These are phyloP conservation scores for Lolium multiflorum DNA, from an alignment of 176 grass and related monocot species.

Conservation along the genomic window DNA sequence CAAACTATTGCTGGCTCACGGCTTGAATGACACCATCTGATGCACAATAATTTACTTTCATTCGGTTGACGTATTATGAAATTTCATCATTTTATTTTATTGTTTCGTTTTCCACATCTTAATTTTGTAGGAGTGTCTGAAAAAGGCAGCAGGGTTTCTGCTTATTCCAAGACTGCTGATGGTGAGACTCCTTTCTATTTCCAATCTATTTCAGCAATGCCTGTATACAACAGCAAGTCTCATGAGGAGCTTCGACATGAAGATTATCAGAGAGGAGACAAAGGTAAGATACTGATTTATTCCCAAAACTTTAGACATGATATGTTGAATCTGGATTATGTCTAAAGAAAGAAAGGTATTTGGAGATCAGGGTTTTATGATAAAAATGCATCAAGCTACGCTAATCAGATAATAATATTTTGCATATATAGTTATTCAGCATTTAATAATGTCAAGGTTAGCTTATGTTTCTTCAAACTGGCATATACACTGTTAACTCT, in stretches of 20 bases:
- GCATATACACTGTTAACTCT: not conserved
- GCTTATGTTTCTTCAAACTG: not conserved
- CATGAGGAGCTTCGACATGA: conserved; percentile 54
- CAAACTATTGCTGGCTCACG: not conserved
- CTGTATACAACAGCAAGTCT: conserved; percentile 41
- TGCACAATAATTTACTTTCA: conserved; percentile 3
- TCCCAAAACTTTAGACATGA: not conserved
- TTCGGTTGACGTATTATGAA: not conserved
- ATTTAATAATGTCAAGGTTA: conserved; percentile 6
- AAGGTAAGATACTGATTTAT: conserved; percentile 31
- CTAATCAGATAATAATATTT: not conserved
- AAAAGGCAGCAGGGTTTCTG: conserved; percentile 39
- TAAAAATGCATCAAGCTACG: not conserved
- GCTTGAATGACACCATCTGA: not conserved
- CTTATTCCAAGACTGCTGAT: conserved; percentile 26
- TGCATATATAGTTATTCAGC: not conserved
- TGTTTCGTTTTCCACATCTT: conserved; percentile 15
- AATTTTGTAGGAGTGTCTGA: conserved; percentile 24
- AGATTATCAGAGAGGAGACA: conserved; percentile 41
- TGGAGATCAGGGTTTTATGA: not conserved
- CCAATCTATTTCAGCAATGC: conserved; percentile 59
- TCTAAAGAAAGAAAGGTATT: conserved; percentile 1
- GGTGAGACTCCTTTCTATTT: not conserved
- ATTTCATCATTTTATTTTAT: conserved; percentile 23
- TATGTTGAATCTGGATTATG: not conserved